A percentile compares a stretch with the other conserved stretches of the same genome.
Evolutionary conservation across 2,329 filamentous ascomycete species (phyloP).

Genomic region (Rutstroemia sp.): DNA sequence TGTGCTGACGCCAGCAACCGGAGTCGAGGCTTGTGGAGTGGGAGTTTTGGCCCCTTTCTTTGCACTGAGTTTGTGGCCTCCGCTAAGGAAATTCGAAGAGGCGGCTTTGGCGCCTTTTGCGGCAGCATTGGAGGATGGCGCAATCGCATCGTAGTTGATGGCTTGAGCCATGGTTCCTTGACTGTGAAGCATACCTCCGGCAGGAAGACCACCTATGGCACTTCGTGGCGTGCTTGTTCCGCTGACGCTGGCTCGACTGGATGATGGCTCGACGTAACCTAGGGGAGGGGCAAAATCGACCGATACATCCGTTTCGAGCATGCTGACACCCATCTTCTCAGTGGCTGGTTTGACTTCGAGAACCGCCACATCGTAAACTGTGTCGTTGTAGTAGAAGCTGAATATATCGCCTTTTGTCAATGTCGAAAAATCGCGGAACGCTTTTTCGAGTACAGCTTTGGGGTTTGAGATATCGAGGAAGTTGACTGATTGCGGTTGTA

Average conservation of each 20-base stretch:
- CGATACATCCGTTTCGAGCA: conserved; percentile 91
- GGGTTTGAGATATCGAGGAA: conserved; percentile 97
- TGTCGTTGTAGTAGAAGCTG: conserved; percentile 94
- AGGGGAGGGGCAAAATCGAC: conserved; percentile 94
- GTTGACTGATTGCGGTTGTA: conserved; percentile 85
- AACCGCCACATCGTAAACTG: conserved; percentile 86
- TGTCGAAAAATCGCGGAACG: conserved; percentile 91
- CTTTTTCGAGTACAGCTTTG: conserved; percentile 93
- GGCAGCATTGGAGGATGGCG: conserved; percentile 63
- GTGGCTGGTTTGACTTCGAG: conserved; percentile 85
- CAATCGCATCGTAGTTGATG: conserved; percentile 94
- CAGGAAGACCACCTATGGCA: conserved; percentile 52
- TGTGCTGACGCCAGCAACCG: conserved; percentile 50
- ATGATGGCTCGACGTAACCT: conserved; percentile 85
- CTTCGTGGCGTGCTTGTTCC: conserved; percentile 85
- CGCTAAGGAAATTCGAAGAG: conserved; percentile 70
- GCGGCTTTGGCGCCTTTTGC: conserved; percentile 54
- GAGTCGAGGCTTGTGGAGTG: conserved; percentile 67
- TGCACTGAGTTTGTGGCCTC: conserved; percentile 72
- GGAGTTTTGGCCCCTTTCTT: conserved; percentile 75
- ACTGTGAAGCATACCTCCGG: conserved; percentile 68
- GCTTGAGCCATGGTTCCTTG: conserved; percentile 94
- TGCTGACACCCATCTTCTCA: conserved; percentile 79
- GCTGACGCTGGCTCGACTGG: conserved; percentile 40
- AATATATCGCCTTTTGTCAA: conserved; percentile 91